Conservation (phyloP, 345 rosid genomes). For the Citrus trifoliata region DNA sequence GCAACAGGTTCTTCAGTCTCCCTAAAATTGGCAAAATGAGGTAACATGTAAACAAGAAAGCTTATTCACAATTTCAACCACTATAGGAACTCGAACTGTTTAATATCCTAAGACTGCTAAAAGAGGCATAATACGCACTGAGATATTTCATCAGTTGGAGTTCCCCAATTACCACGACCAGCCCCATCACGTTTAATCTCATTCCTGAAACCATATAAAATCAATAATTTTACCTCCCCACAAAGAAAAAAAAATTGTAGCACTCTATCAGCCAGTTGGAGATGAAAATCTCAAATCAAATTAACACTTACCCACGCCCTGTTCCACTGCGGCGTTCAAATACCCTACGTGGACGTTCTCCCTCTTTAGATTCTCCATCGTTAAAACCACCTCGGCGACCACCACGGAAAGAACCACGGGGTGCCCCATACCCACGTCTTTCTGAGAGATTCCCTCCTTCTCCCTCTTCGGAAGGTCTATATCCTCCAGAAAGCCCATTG, state of each 20-base stretch:
- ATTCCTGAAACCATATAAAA: slow-evolving; percentile 35
- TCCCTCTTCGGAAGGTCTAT: slow-evolving; percentile 64
- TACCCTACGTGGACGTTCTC: slow-evolving; percentile 66
- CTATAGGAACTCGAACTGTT: neutral
- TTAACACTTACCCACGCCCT: slow-evolving; percentile 80
- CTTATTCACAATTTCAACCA: neutral
- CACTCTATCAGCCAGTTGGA: neutral
- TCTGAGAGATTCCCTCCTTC: slow-evolving; percentile 53
- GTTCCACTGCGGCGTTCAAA: slow-evolving; percentile 91
- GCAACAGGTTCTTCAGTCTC: slow-evolving; percentile 60
- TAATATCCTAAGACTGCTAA: neutral
- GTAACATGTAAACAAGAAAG: neutral
- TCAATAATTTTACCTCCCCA: neutral
- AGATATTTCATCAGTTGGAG: slow-evolving; percentile 66
- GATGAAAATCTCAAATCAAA: neutral
- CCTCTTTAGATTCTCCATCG: slow-evolving; percentile 64
- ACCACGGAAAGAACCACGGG: slow-evolving; percentile 70
- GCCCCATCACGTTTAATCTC: slow-evolving; percentile 84
- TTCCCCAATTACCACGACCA: slow-evolving; percentile 98
- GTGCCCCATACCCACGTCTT: slow-evolving; percentile 48
- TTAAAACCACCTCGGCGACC: slow-evolving; percentile 72
- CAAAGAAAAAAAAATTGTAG: neutral
- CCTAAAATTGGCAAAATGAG: slow-evolving; percentile 34
- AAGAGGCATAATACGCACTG: slow-evolving; percentile 39
- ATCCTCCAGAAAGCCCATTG: slow-evolving; percentile 60